Evolutionary conservation across 805 yeast species (phyloP), one percentile per base, ranked within the genome.

Genomic region (Middelhovenomyces tepae): DNA sequence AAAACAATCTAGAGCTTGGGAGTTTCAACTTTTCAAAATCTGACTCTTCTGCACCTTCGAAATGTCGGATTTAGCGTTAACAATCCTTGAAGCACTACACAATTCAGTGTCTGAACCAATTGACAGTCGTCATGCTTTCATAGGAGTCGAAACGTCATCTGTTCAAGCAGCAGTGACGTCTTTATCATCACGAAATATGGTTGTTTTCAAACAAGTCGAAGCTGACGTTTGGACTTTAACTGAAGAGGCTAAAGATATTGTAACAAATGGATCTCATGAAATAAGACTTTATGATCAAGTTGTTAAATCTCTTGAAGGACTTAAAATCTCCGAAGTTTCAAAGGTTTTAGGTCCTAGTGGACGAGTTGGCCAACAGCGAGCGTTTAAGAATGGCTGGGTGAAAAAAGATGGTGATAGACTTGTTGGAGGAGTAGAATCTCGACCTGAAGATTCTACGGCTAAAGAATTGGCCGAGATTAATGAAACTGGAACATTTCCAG

Each of bases 301-400:
- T 28, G 65, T 81, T 35, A 70, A 75, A 47, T 65, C 78, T 29
- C 59, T 87, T 32, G 94, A 81, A 37, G 86, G 89, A 22, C 68
- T 91, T 49, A 83, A 81, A 53, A 77, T 91, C 47, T 56, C 80
- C 16, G 96, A 89, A 13, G 60, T 62, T 22, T 50, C 49, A 32
- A 55, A 75, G 36, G 71, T 78, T 44, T 65, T 89, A 61, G 96
- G 96, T 36, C 64, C 75, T 33, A 28, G 40, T 15, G 97, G 96
- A 42, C 78, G 78, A 48, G 70, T 89, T 44, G 99, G 98, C 43
- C 98, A 91, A 64, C 94, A 94, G 47, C 78, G 87, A 51, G 99
- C 97, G 11, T 93, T 91, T 72, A 89, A 86, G 61, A 87, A 87
- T 58, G 93, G 94, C 26, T 91, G 99, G 99, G 78, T 91, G 50